A percentile compares a stretch with the other conserved stretches of the same genome.
These are phyloP conservation scores for Termitomyces sp. DNA, from an alignment of 768 basidiomycete genomes.

Conservation along the genomic window DNA sequence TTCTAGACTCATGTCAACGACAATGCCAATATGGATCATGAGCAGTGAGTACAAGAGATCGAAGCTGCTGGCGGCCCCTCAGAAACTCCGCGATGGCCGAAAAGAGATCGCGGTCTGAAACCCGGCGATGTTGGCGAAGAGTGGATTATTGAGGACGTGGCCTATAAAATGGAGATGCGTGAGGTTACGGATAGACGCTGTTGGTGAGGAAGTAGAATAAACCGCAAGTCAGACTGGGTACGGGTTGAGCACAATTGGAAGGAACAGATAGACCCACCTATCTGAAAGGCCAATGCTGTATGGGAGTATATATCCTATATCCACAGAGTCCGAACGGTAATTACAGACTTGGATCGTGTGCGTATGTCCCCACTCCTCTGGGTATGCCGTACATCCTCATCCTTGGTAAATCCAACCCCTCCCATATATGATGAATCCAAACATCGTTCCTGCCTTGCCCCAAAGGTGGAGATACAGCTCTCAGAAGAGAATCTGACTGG, in stretches of 20 bases:
- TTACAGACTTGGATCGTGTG: conserved; percentile 53
- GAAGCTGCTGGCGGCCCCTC: conserved; percentile 48
- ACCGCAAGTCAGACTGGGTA: background rate
- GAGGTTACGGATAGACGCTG: conserved; percentile 57
- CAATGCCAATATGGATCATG: conserved; percentile 44
- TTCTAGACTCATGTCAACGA: conserved; percentile 28
- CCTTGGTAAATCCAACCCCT: conserved; percentile 19
- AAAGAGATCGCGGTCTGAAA: conserved; percentile 60
- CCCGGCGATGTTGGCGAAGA: conserved; percentile 55
- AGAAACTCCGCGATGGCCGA: conserved; percentile 67
- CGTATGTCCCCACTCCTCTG: conserved; percentile 71
- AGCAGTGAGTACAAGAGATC: conserved; percentile 48
- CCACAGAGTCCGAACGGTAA: conserved; percentile 52
- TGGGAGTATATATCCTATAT: conserved; percentile 45
- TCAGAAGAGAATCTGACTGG: conserved; percentile 58
- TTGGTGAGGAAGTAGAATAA: conserved; percentile 41
- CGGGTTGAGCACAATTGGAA: background rate
- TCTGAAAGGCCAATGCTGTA: conserved; percentile 59
- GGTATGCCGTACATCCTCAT: conserved; percentile 49
- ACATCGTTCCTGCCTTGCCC: conserved; percentile 20
- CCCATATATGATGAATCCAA: conserved; percentile 12
- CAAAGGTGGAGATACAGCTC: conserved; percentile 60
- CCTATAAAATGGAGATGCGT: conserved; percentile 62
- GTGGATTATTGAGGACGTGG: conserved; percentile 43
- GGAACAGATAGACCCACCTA: conserved; percentile 35